Evolutionary conservation across 768 basidiomycete species (phyloP), one percentile per base, ranked within the genome.

Genomic region (Astraeus odoratus): DNA sequence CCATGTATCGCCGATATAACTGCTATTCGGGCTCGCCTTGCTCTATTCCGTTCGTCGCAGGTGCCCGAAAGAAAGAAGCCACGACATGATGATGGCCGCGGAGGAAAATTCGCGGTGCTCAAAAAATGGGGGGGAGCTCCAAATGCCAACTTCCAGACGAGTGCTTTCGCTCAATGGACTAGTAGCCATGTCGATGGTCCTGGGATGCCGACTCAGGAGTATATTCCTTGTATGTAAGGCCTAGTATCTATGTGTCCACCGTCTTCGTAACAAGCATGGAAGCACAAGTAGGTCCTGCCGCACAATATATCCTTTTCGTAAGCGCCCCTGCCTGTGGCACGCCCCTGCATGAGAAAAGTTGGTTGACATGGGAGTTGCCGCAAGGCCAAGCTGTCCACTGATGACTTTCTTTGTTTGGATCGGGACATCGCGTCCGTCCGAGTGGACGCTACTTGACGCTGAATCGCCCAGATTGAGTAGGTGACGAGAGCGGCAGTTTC

Each of bases 391-490:
- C n/a, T 31, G 30, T 10, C 12, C 3, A 31, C 30, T n/a, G 10
- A 13, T 31, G 10, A 31, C 30, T 10, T 31, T 31, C 12, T 12
- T 12, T 12, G n/a, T n/a, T n/a, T n/a, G n/a, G 27, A 31, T 31
- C 30, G 30, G 30, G 30, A 10, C 12, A 10, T 31, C 12, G 12
- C 30, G 4, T n/a, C 27, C 27, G 16, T 37, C 19, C 22, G 10
- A 3, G 20, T 18, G 13, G 13, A 15, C 26, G 39, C 8, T 20
- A 41, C 26, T 39, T 27, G 39, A 41, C 39, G 39, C 39, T 41
- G 39, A 41, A 41, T 41, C 39, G 39, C 39, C 39, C 39, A 41
- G 39, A 41, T 41, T 27, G 27, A 41, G 39, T 41, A 41, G 39
- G 37, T 31, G 10, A 31, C 30, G 30, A 24, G 22, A 25, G 20